Evolutionary conservation across 257 asterid species (phyloP).

Genomic region (Nicotiana tabacum): DNA sequence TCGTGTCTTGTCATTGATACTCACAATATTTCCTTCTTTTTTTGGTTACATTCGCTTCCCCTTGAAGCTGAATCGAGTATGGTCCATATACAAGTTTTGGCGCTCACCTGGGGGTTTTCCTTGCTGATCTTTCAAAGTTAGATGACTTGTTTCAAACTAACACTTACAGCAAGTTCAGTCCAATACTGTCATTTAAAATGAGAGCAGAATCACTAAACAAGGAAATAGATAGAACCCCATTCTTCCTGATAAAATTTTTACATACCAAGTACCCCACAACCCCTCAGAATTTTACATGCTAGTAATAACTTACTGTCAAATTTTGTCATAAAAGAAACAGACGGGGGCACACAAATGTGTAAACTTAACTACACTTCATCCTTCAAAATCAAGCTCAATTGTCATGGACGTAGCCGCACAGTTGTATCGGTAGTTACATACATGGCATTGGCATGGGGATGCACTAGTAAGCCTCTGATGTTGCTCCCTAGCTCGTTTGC

Average conservation of each 20-base stretch:
- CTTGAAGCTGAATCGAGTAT: no score
- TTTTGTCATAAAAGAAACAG: not conserved
- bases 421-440: not conserved
- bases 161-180: no score
- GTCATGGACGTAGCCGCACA: not conserved
- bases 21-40: no score
- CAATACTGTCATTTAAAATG: no score
- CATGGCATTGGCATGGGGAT: not conserved
- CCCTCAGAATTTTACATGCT: not conserved
- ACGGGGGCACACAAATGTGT: not conserved
- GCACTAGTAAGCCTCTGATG: not conserved
- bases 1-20: no score
- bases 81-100: no score
- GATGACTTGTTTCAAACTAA: no score
- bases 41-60: no score
- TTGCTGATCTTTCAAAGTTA: no score
- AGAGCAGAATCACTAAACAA: no score
- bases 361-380: not conserved
- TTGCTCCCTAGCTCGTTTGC: not conserved
- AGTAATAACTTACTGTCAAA: not conserved
- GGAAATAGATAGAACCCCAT: not conserved
- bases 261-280: not conserved
- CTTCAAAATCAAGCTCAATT: not conserved
- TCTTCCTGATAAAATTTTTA: not conserved
- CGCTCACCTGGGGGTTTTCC: no score